Base-by-base conservation (phyloP, 192 early-diverging fungal genomes). In the Chytriomyces hyalinus region DNA sequence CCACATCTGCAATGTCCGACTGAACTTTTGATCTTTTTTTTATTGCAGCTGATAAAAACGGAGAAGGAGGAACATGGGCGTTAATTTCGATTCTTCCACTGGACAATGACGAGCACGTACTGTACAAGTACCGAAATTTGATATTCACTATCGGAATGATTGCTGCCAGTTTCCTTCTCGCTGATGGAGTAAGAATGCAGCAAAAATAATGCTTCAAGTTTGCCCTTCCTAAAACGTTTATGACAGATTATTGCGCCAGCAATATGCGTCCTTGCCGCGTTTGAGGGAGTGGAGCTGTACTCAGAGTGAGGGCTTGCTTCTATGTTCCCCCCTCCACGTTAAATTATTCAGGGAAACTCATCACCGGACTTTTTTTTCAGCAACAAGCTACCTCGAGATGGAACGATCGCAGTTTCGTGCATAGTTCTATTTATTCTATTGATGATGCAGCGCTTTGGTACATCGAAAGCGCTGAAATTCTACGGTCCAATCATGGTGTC, bases 21-120 rank as follows among this genome's bases (percentile, higher is more conserved):
- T 51, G 65, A 28, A 61, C 17, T 74, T 48, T 70, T 43, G 11
- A 70, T 48, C 4, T 71, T 71, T 6, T 71, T 6, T 17, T 6
- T 45, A 73, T 78, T 15, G 50, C 62, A 86, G 88, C 88, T 0
- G 87, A 87, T 66, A 88, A 89, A 70, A 88, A 90, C 57, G 88
- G 88, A 13, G 85, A 88, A 74, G 88, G 88, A 5, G 88, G 88
- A 44, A 87, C 85, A 8, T 89, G 84, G 81, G 88, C 88, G 22
- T 61, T 89, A 26, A 78, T 85, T 17, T 85, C 87, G 1, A 67
- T 88, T 36, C 69, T 89, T 8, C 80, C 84, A 6, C 46, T 79
- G 45, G 78, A 83, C 6, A 61, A 78, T 64, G 75, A 80, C 15
- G 78, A 85, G 49, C 65, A 77, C 53, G 17, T 26, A 7, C 36